Evolutionary conservation across 2,329 filamentous ascomycete species (phyloP), one percentile per base, ranked within the genome.

Genomic region (Tolypocladium sp.): DNA sequence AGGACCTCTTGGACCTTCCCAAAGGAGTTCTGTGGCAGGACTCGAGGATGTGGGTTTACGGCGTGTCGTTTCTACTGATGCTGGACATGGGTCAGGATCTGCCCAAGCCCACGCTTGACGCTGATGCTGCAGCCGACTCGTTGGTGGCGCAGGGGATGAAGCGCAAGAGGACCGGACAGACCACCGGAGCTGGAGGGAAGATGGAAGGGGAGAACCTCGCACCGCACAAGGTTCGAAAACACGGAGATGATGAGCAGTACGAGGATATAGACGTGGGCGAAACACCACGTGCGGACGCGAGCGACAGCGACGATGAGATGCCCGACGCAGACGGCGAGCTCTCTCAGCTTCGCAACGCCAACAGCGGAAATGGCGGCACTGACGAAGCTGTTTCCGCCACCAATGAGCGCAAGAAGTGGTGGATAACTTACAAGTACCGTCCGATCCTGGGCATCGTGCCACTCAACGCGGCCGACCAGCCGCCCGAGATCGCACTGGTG

Each of bases 341-440:
- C 35, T 67, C 70, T 17, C 67, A 70, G 58, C 70, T 76, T 49
- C 70, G 72, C 60, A 68, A 67, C 62, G 62, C 59, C 49, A 66
- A 63, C 63, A 66, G 63, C 41, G 42, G 57, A 60, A 63, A 58
- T 13, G 33, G 53, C 30, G 25, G 27, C 58, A 59, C 46, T 54
- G 62, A 57, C 42, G 64, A 67, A 42, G 62, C 63, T 44, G 57
- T 62, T 37, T 65, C 64, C 51, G 63, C 63, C 56, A 63, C 63
- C 53, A 67, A 64, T 59, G 66, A 67, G 61, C 68, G 67, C 55
- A 73, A 70, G 62, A 75, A 73, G 62, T 82, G 77, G 76, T 97
- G 92, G 91, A 85, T 87, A 70, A 96, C 92, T 6, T 92, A 89
- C 79, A 95, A 96, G 74, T 99, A 97, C 74, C 83, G 92, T 60